phyloP scores from a whole-genome alignment of 768 basidiomycete genomes.

The Termitomyces sp. region DNA sequence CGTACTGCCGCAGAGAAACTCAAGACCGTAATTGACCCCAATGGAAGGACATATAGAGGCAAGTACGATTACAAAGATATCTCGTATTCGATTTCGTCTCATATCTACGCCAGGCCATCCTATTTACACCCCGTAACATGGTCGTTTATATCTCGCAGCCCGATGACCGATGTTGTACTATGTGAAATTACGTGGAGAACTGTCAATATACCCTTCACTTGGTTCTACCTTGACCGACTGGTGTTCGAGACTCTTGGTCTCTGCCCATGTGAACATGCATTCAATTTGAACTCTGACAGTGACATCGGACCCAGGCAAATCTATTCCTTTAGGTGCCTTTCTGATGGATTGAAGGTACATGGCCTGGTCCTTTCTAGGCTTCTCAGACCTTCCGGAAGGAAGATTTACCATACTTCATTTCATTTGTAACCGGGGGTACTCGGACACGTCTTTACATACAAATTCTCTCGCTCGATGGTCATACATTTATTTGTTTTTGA shows the following conservation, averaged over 20 bases:
- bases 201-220: background rate
- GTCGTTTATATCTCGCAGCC: background rate
- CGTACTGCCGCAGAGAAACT: conserved; percentile 59
- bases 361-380: background rate
- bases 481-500: conserved; percentile 12
- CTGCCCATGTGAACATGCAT: background rate
- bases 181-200: background rate
- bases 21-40: conserved; percentile 53
- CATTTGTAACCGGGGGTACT: background rate
- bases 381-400: background rate
- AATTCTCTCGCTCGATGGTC: conserved; percentile 4
- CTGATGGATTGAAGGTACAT: no score
- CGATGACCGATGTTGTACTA: background rate
- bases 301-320: background rate
- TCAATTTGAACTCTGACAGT: background rate
- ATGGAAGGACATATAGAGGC: conserved; percentile 49
- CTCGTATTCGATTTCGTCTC: conserved; percentile 4
- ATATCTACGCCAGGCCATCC: conserved; percentile 25
- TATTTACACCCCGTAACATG: conserved; percentile 34
- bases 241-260: background rate
- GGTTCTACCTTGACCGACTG: background rate
- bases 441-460: conserved; percentile 5
- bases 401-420: background rate
- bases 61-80: conserved; percentile 4
- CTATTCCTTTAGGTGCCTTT: no score